These are phyloP conservation scores for Antitrichia curtipendula DNA, from an alignment of 225 moss, liverwort and hornwort genomes.

Conservation along the genomic window DNA sequence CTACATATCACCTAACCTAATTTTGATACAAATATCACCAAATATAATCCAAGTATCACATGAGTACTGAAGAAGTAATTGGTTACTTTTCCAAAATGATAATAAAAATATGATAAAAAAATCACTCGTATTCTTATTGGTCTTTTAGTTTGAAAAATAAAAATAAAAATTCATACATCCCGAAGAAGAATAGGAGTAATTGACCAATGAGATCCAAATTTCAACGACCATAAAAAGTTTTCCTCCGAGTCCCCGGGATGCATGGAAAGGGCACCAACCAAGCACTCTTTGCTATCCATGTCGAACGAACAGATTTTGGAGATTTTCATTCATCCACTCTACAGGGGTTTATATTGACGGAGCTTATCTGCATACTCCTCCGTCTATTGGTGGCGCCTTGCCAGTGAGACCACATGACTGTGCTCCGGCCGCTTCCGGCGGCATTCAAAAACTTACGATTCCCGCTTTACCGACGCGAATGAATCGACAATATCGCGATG, in stretches of 20 bases:
- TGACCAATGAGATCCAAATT: neutral
- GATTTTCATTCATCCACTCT: neutral
- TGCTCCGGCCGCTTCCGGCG: neutral
- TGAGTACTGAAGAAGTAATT: too few species aligned
- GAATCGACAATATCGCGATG: neutral
- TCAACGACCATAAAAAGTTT: neutral
- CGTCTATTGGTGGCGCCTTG: neutral
- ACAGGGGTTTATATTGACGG: neutral
- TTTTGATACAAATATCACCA: neutral
- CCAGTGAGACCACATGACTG: too few species aligned
- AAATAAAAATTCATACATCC: neutral
- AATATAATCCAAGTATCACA: too few species aligned
- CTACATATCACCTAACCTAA: neutral
- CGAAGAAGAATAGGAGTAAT: neutral
- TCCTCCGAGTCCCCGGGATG: neutral
- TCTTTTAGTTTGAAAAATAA: neutral
- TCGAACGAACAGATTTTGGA: neutral
- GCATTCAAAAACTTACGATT: neutral
- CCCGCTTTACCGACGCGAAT: neutral
- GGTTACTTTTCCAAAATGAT: too few species aligned
- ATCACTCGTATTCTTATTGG: too few species aligned
- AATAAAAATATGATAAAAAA: too few species aligned
- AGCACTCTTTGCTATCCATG: neutral
- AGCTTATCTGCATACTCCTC: neutral
- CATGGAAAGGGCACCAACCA: neutral